Conservation (phyloP, 371 early-diverging fungal species). For the Haplosporangium sp. region DNA sequence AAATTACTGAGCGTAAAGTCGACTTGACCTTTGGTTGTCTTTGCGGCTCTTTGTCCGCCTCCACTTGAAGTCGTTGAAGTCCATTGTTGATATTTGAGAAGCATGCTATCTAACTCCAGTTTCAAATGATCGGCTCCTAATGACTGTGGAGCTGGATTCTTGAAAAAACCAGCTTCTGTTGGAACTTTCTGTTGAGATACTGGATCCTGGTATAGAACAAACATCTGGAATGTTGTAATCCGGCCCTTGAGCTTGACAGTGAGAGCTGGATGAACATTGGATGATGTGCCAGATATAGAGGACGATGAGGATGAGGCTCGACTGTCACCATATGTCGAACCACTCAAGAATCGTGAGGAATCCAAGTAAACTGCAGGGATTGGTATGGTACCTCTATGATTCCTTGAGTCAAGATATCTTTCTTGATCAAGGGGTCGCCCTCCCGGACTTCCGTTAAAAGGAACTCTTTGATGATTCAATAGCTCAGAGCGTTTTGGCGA, state of each 20-base stretch:
- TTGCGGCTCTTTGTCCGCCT: constrained; percentile 20
- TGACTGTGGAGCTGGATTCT: constrained; percentile 29
- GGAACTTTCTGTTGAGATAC: constrained; percentile 28
- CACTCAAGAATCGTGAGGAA: constrained; percentile 39
- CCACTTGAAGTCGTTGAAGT: background rate
- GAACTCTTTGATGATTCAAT: constrained; percentile 1
- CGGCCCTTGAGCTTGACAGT: constrained; percentile 61
- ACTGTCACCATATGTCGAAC: constrained; percentile 19
- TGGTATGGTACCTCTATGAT: constrained; percentile 2
- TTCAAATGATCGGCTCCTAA: constrained; percentile 59
- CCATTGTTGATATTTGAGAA: constrained; percentile 57
- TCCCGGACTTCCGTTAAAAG: constrained; percentile 22
- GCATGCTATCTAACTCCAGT: constrained; percentile 55
- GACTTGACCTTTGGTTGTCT: constrained; percentile 24
- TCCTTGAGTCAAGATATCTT: constrained; percentile 8
- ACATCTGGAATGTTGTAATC: constrained; percentile 57
- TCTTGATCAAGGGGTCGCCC: constrained; percentile 17
- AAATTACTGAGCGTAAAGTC: constrained; percentile 51
- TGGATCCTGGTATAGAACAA: constrained; percentile 59
- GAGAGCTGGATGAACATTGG: constrained; percentile 16
- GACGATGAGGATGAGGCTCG: constrained; percentile 6
- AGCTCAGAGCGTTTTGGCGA: constrained; percentile 25
- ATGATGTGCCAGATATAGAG: constrained; percentile 4
- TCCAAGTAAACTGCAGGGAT: constrained; percentile 25
- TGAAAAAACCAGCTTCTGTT: constrained; percentile 48